Evolutionary conservation across 2,329 filamentous ascomycete genomes (phyloP), one percentile per base, ranked within the genome.

Genomic region (Aspergillus ustus): DNA sequence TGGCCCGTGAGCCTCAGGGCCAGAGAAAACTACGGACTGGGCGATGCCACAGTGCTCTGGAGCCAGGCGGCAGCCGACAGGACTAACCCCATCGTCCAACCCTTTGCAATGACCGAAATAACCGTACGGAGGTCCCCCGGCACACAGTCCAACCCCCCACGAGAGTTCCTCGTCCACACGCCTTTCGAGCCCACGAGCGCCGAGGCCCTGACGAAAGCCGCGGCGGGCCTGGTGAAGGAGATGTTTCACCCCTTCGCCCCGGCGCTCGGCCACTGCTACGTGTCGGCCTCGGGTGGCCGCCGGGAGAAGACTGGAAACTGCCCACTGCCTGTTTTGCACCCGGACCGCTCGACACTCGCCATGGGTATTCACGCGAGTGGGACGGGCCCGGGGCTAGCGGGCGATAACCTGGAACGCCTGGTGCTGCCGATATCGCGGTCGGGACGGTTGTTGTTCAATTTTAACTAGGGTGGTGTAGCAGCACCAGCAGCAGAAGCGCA

Each of bases 131-230:
- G 11, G 11, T 5, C 15, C 2, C 34, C 1, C 0, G 13, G 11
- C 2, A 2, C 34, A 13, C 0, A 13, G 13, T 5, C 9, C 11
- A 2, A 2, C 2, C 11, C 2, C 8, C 34, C 9, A 5, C 34
- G 9, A 4, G 3, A 40, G 11, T 11, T 40, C 11, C 13, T 40
- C 8, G 15, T 4, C 1, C 34, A 40, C 11, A 40, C 8, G 34
- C 8, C 8, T 11, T 40, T 40, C 34, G 2, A 2, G 15, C 34
- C 1, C 13, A 13, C 34, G 11, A 40, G 4, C 11, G 34, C 15
- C 11, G 11, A 5, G 2, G 8, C 15, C 13, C 11, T 40, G 11
- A 11, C 15, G 11, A 5, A 13, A 4, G 34, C 34, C 4, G 34
- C 34, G 5, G 9, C 13, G 8, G 5, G 9, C 5, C 1, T 6